Percentiles rank a stretch among this genome's conserved stretches.
Evolutionary conservation across 2,329 filamentous ascomycete genomes (phyloP).

Genomic region (Phyllosticta paracitricarpa): DNA sequence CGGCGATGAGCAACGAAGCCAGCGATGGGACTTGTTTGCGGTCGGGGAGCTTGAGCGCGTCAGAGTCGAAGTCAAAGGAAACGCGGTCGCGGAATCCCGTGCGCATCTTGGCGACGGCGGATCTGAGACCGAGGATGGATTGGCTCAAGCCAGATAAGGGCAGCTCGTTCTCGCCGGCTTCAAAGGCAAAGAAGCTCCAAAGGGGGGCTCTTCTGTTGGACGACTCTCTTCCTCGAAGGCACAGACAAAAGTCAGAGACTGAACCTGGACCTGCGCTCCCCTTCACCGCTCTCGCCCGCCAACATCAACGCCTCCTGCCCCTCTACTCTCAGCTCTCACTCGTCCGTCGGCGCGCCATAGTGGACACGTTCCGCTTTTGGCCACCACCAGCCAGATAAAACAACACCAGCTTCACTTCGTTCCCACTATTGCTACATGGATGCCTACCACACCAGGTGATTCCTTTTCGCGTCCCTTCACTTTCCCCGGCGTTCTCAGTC

Average conservation of each 20-base stretch:
- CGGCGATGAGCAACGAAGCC: slow-evolving; percentile 6
- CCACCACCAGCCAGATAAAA: slow-evolving; percentile 4
- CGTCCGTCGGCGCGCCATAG: slow-evolving; percentile 4
- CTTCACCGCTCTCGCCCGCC: not conserved
- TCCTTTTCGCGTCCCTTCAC: slow-evolving; percentile 24
- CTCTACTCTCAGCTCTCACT: not conserved
- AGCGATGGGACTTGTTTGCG: slow-evolving; percentile 9
- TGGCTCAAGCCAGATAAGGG: not conserved
- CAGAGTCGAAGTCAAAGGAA: not conserved
- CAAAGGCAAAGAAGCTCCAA: not conserved
- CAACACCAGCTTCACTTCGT: not conserved
- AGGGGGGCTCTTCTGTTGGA: not conserved
- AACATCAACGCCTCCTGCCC: slow-evolving; percentile 6
- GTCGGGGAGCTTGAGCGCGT: not conserved
- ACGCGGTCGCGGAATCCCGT: slow-evolving; percentile 7
- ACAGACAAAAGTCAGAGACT: not conserved
- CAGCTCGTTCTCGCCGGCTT: not conserved
- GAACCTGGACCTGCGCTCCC: not conserved
- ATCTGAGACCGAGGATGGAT: not conserved
- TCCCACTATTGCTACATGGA: slow-evolving; percentile 24
- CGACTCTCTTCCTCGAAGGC: too few relatives aligned
- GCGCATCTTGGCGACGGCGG: slow-evolving; percentile 1
- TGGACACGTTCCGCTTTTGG: slow-evolving; percentile 11
- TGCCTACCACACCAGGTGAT: slow-evolving; percentile 31
- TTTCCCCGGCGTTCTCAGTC: slow-evolving; percentile 16